Conservation (phyloP, 2,329 filamentous ascomycete genomes). For the Lecanicillium sp. region DNA sequence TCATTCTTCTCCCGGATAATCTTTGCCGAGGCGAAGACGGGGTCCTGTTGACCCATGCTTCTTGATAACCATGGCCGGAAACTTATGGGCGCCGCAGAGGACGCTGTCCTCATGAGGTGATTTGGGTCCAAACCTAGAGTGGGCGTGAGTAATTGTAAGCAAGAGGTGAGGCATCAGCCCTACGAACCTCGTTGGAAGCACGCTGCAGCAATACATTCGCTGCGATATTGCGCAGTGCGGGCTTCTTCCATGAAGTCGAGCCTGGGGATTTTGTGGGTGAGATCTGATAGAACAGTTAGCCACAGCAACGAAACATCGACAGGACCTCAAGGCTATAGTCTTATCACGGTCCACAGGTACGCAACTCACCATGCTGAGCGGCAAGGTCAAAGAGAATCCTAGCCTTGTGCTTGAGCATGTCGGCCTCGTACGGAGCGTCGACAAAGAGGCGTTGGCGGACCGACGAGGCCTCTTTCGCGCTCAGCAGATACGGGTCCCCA, state of each 20-base stretch:
- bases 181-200: constrained; percentile 6
- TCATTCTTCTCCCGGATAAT: not conserved
- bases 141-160: not conserved
- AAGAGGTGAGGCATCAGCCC: not conserved
- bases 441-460: constrained; percentile 1
- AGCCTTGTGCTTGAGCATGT: constrained; percentile 7
- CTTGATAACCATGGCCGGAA: constrained; percentile 7
- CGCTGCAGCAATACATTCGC: constrained; percentile 6
- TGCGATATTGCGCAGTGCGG: constrained; percentile 7
- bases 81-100: constrained; percentile 5
- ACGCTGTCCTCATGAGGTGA: constrained; percentile 5
- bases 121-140: constrained; percentile 7
- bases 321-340: no score
- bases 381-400: constrained; percentile 5
- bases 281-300: not conserved
- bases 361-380: constrained; percentile 3
- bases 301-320: not conserved
- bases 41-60: constrained; percentile 6
- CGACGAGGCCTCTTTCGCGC: constrained; percentile 6
- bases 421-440: constrained; percentile 7
- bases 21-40: constrained; percentile 5
- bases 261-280: constrained; percentile 1
- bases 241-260: constrained; percentile 5
- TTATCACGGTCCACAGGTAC: no score
- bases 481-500: not conserved